Evolutionary conservation across 495 filamentous ascomycete genomes (phyloP), one percentile per base, ranked within the genome.

Genomic region (Hyaloscypha variabilis): DNA sequence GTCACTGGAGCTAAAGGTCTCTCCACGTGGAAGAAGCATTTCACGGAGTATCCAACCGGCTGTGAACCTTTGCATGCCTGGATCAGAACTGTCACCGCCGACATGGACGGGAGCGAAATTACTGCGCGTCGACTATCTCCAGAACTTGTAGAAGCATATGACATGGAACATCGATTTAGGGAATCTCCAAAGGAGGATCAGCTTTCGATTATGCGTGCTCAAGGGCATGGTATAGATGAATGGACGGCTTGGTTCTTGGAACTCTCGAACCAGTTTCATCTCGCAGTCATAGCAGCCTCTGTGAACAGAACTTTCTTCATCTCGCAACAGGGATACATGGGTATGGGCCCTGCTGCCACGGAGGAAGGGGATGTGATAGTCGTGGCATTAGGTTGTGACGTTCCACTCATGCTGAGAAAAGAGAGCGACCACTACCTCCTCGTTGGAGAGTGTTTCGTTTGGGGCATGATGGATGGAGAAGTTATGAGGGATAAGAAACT

Each of bases 401-500:
- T 52, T 10, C 64, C 64, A 8, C 26, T 66, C 2, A 8, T 66
- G 26, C 10, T 66, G 8, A 42, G 64, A 24, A 64, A 34, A 23
- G 0, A 23, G 6, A 28, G 49, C 19, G 52, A 64, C 23, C 46
- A 30, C 19, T 54, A 58, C 36, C 19, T 58, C 13, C 53, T 58
- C 11, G 54, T 64, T 4, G 52, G 53, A 3, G 34, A n/a, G 26
- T 64, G 62, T 51, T 64, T 64, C 24, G 62, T 64, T 8, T 51
- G 28, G 29, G 62, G 62, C 5, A 30, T 64, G 23, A 64, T 64
- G 62, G 62, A 64, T 51, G 62, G 62, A 1, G 62, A 64, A 24
- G 62, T 54, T 42, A 53, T 55, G 39, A 46, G 39, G 39, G 31
- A 34, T 34, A 34, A 34, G 31, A 34, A 34, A 34, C 31, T 34